Percentiles rank a stretch among this genome's conserved stretches.
phyloP scores from a whole-genome alignment of 805 yeast species.

The Pichia membranifaciens region DNA sequence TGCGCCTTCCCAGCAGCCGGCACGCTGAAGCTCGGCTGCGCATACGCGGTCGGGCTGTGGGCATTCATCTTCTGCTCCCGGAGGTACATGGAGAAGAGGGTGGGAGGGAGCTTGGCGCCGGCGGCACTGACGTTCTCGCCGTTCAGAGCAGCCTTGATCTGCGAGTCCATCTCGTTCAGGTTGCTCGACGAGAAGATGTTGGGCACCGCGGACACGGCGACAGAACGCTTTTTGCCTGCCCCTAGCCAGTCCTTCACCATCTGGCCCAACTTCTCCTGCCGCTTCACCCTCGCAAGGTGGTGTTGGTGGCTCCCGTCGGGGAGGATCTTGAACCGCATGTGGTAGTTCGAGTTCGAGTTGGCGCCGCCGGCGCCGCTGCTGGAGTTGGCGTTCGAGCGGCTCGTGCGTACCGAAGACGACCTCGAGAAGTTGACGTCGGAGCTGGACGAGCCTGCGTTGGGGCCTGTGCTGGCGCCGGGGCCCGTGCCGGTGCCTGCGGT shows the following conservation, averaged over 20 bases:
- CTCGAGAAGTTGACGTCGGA: conserved; percentile 1
- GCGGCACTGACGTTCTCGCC: conserved; percentile 6
- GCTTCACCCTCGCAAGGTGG: conserved; percentile 62
- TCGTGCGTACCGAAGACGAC: conserved; percentile 6
- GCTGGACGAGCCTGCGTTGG: no score
- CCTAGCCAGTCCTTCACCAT: conserved; percentile 76
- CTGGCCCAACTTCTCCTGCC: conserved; percentile 70
- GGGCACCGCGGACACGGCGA: conserved; percentile 70
- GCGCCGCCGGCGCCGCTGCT: background rate
- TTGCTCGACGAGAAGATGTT: conserved; percentile 42
- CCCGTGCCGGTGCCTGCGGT: background rate
- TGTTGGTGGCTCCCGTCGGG: conserved; percentile 74
- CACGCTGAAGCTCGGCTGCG: conserved; percentile 4
- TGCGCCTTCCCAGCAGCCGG: background rate
- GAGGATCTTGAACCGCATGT: conserved; percentile 8
- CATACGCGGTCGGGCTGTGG: background rate
- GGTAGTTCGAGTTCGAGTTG: background rate
- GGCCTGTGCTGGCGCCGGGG: no score
- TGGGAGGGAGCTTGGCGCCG: conserved; percentile 47
- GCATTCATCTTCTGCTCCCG: conserved; percentile 18
- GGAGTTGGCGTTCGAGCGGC: background rate
- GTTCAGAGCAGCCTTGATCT: conserved; percentile 22
- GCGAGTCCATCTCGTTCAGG: conserved; percentile 24
- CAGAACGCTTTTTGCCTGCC: conserved; percentile 52
- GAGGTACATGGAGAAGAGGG: conserved; percentile 62